Percentiles rank a stretch among this genome's conserved stretches.
Conservation (phyloP, 345 rosid species). For the Rhodomyrtus tomentosa region DNA sequence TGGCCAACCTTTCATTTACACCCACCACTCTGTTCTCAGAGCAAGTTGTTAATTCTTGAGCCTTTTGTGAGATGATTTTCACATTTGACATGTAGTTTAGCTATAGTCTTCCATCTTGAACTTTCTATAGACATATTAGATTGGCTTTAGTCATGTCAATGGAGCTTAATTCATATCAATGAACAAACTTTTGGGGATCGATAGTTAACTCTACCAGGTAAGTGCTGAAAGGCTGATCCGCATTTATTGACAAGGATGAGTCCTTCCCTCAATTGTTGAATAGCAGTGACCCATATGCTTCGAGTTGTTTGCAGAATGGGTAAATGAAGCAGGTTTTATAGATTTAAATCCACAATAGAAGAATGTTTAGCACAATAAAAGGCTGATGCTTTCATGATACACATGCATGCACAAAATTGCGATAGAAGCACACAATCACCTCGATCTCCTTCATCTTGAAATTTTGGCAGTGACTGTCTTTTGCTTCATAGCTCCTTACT, state of each 20-base stretch:
- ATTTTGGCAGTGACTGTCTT: background rate
- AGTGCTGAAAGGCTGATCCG: background rate
- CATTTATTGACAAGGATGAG: background rate
- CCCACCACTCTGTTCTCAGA: background rate
- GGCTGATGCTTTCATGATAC: background rate
- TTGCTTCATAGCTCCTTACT: background rate
- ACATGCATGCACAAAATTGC: background rate
- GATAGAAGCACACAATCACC: background rate
- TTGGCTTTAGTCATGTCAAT: background rate
- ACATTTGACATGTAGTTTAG: background rate
- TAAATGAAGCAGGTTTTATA: background rate
- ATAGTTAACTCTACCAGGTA: background rate
- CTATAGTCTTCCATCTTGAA: background rate
- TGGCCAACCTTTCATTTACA: conserved; percentile 2
- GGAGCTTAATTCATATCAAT: background rate
- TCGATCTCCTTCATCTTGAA: background rate
- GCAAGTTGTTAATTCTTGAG: background rate
- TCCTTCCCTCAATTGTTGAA: background rate
- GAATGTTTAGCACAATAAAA: background rate
- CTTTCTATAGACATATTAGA: background rate
- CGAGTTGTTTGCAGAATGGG: background rate
- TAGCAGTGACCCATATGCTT: background rate
- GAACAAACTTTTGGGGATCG: background rate
- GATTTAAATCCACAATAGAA: background rate
- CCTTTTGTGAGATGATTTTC: background rate